Evolutionary conservation across 805 yeast species (phyloP), one percentile per base, ranked within the genome.

Genomic region (Saturnispora silvae): DNA sequence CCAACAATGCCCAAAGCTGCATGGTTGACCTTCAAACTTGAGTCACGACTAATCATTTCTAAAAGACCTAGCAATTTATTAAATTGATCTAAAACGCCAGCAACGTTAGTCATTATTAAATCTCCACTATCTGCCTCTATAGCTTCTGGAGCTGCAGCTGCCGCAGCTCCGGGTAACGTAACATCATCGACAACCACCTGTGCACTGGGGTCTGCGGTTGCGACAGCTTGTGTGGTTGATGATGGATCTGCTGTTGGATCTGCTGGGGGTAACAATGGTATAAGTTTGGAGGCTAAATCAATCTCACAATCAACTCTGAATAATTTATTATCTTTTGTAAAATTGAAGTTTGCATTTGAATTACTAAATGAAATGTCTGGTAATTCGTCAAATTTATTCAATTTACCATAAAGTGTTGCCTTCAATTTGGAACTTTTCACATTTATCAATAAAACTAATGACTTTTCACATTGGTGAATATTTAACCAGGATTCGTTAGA

Each of bases 401-500:
- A 42, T 41, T 55, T 59, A 6, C 67, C 66, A 41, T 49, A 59
- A 20, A 61, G 45, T 22, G 45, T 49, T n/a, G 62, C 53, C 24
- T 56, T 50, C 35, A 63, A 46, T 18, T 47, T 47, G 20, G 49
- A 47, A 31, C 45, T 51, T 17, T 44, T 44, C 10, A 54, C 50
- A 16, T 49, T 48, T 20, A 63, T 51, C 2, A 50, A 48, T 17
- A 66, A 40, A 20, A 59, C 50, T 23, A 65, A 33, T 2, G 65
- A 51, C 19, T 55, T 56, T 9, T 58, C 53, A 33, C 65, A 57
- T 36, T 54, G 52, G 3, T 63, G 59, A 9, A 64, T 59, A 31
- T 57, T 49, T 34, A 58, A 58, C 31, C 65, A 51, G 1, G 63
- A 45, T 23, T 56, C 52, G 15, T 65, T 64, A 28, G 59, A 53